phyloP scores from a whole-genome alignment of 768 basidiomycete species.

The Lactifluus hygrophoroides region DNA sequence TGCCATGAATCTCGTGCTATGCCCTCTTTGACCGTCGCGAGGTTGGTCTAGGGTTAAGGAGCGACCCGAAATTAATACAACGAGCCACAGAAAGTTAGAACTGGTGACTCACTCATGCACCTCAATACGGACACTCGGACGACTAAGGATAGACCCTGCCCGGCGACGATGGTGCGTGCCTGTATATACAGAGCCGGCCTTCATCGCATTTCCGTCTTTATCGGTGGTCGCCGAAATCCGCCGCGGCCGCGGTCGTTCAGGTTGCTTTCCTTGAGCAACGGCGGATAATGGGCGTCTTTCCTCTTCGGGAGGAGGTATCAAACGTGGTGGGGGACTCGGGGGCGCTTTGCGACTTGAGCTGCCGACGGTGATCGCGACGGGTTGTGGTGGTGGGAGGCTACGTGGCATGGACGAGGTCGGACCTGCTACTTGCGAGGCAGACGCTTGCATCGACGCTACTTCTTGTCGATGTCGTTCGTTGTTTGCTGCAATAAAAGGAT shows the following conservation, averaged over 20 bases:
- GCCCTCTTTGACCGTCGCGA: slow-evolving; percentile 10
- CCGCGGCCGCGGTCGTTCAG: slow-evolving; percentile 10
- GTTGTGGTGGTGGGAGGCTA: slow-evolving; percentile 6
- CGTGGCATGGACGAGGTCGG: slow-evolving; percentile 4
- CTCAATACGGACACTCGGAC: slow-evolving; percentile 20
- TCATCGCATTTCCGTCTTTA: slow-evolving; percentile 14
- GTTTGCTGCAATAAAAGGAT: slow-evolving; percentile 20
- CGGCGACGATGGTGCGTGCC: slow-evolving; percentile 14
- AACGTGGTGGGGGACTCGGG: slow-evolving; percentile 11
- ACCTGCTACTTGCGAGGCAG: slow-evolving; percentile 15
- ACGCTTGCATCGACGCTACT: slow-evolving; percentile 13
- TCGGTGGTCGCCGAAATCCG: slow-evolving; percentile 10
- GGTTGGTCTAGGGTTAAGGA: background rate
- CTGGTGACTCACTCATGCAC: slow-evolving; percentile 13
- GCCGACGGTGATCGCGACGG: slow-evolving; percentile 11
- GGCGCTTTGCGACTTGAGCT: background rate
- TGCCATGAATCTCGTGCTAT: too few relatives aligned
- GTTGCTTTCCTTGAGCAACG: slow-evolving; percentile 11
- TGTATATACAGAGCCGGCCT: slow-evolving; percentile 8
- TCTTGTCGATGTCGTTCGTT: slow-evolving; percentile 23
- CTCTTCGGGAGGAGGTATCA: slow-evolving; percentile 7
- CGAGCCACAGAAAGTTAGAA: background rate
- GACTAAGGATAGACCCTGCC: slow-evolving; percentile 13
- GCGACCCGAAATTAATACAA: background rate
- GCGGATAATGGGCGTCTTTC: slow-evolving; percentile 4